A percentile compares a stretch with the other conserved stretches of the same genome.
phyloP scores from a whole-genome alignment of 768 basidiomycete species.

The Lactarius psammicola region DNA sequence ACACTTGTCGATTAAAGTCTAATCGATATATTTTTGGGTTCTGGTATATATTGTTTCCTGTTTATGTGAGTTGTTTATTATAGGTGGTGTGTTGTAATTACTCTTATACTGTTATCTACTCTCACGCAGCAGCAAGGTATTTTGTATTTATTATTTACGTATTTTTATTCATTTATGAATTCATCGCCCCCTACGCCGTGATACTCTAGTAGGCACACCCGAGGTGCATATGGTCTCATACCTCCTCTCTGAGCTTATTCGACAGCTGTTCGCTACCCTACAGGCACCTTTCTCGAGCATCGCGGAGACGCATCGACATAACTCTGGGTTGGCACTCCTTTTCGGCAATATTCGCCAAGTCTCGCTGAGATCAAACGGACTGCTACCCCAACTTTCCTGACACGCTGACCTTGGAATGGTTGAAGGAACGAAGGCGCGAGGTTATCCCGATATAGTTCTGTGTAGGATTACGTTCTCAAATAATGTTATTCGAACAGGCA shows the following conservation, averaged over 20 bases:
- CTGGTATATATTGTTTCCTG: background rate
- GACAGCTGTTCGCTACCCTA: background rate
- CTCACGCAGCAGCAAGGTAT: too few species aligned
- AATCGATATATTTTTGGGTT: background rate
- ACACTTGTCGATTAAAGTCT: background rate
- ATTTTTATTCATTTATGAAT: too few species aligned
- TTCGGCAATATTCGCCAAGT: background rate
- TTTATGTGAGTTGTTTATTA: too few species aligned
- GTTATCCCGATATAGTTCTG: background rate
- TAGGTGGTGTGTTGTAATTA: too few species aligned
- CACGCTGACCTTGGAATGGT: background rate
- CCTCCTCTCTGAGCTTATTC: background rate
- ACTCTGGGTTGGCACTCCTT: background rate
- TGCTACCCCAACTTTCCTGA: background rate
- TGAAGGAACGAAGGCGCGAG: background rate
- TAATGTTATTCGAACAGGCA: background rate
- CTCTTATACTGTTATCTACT: too few species aligned
- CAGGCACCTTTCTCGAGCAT: background rate
- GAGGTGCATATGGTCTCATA: too few species aligned
- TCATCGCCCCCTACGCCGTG: too few species aligned
- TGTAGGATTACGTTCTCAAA: background rate
- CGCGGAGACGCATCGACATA: background rate
- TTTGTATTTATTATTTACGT: too few species aligned
- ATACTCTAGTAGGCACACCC: too few species aligned
- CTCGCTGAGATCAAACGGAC: constrained; percentile 1